Evolutionary conservation across 2,329 filamentous ascomycete species (phyloP).

Genomic region (Chrysoporthe puriensis): DNA sequence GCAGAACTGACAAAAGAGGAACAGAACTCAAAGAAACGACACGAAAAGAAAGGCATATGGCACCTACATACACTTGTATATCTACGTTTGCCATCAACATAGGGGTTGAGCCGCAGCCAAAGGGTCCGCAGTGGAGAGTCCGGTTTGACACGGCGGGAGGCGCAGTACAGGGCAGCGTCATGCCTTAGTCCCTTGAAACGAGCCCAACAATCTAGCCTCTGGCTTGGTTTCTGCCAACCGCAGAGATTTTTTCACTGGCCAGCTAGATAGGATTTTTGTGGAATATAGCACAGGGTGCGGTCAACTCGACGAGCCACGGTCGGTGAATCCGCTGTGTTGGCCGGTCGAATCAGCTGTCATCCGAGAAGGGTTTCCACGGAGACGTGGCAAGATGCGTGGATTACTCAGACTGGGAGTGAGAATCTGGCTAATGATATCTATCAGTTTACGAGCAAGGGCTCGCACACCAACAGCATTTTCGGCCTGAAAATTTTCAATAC

Average conservation of each 20-base stretch:
- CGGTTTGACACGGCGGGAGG: conserved; percentile 14
- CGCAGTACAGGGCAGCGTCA: conserved; percentile 24
- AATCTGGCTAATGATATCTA: conserved; percentile 8
- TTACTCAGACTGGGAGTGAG: no score
- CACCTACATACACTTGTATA: conserved; percentile 26
- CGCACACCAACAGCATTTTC: not conserved
- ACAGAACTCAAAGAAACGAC: not conserved
- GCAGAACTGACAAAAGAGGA: not conserved
- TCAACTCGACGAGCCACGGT: not conserved
- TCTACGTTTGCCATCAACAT: not conserved
- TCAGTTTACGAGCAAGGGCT: conserved; percentile 4
- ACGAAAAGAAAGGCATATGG: conserved; percentile 8
- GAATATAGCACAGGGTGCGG: not conserved
- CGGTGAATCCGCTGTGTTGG: not conserved
- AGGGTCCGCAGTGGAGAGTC: conserved; percentile 19
- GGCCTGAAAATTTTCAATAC: not conserved
- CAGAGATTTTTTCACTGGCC: conserved; percentile 3
- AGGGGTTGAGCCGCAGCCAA: conserved; percentile 12
- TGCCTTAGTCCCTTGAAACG: conserved; percentile 23
- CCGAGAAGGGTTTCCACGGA: not conserved
- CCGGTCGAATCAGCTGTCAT: not conserved
- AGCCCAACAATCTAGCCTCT: conserved; percentile 16
- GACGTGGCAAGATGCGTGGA: not conserved
- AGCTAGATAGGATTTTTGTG: not conserved
- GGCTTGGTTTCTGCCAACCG: not conserved